Percentiles rank a stretch among this genome's conserved stretches.
Evolutionary conservation across 331 rosid genomes (phyloP).

Genomic region (Rhamnella rubrinervis): DNA sequence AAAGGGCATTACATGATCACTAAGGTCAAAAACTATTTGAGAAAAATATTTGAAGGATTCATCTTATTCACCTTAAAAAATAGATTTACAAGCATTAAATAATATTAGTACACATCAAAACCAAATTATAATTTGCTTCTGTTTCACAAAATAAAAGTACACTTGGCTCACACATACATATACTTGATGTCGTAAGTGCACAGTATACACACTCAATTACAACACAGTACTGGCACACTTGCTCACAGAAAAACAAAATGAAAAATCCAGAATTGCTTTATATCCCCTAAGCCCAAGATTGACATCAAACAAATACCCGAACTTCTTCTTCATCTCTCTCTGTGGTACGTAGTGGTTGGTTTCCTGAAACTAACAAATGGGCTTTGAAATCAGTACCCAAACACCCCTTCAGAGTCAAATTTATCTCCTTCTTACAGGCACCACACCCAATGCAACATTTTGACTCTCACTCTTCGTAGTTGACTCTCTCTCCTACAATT

Average conservation of each 20-base stretch:
- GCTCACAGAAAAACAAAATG: conserved; percentile 6
- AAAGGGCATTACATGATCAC: not conserved
- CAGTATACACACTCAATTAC: not conserved
- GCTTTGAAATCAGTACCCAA: too few species aligned
- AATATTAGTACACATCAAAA: too few species aligned
- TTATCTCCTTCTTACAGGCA: conserved; percentile 40
- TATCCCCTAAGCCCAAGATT: conserved; percentile 18
- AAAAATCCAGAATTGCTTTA: conserved; percentile 11
- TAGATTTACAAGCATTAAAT: too few species aligned
- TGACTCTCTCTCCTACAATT: conserved; percentile 33
- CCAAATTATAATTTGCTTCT: too few species aligned
- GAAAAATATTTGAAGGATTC: too few species aligned
- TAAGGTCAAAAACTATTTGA: too few species aligned
- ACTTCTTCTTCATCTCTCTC: conserved; percentile 14
- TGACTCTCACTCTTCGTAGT: conserved; percentile 34
- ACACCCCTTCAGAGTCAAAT: conserved; percentile 33
- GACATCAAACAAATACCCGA: conserved; percentile 17
- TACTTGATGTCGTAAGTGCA: too few species aligned
- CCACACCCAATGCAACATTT: conserved; percentile 46
- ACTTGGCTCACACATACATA: too few species aligned
- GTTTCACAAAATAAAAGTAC: too few species aligned
- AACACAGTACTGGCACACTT: not conserved
- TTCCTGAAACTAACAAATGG: too few species aligned
- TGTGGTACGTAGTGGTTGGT: not conserved
- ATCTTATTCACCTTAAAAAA: too few species aligned